phyloP scores from a whole-genome alignment of 164 flowering plant genomes.

The Chimonanthus salicifolius region DNA sequence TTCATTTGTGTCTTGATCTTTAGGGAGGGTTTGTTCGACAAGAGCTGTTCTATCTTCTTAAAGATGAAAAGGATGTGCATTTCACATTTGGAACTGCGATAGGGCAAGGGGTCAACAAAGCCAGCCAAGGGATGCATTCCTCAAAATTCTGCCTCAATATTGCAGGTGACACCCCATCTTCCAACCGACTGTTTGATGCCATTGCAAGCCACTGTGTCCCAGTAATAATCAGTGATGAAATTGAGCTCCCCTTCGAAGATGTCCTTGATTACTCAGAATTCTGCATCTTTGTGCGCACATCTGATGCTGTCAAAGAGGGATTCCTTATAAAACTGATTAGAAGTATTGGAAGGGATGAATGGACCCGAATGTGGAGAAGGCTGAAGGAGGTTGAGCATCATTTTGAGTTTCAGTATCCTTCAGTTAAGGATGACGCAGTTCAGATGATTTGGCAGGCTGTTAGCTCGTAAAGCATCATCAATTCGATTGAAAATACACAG shows the following conservation, averaged over 20 bases:
- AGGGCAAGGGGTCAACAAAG: conserved; percentile 45
- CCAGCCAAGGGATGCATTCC: conserved; percentile 64
- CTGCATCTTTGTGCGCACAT: conserved; percentile 63
- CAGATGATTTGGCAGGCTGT: conserved; percentile 90
- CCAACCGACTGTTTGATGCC: conserved; percentile 88
- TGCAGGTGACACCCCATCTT: conserved; percentile 96
- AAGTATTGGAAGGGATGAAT: conserved; percentile 48
- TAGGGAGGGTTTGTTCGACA: conserved; percentile 79
- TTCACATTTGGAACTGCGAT: conserved; percentile 68
- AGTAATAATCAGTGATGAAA: conserved; percentile 82
- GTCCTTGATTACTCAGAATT: conserved; percentile 70
- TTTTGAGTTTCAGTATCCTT: conserved; percentile 65
- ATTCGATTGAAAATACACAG: conserved; percentile 42
- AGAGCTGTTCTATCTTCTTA: conserved; percentile 70
- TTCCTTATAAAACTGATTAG: conserved; percentile 53
- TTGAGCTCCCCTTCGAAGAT: conserved; percentile 87
- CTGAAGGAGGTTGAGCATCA: conserved; percentile 51
- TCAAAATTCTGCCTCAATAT: conserved; percentile 86
- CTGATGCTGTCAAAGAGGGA: conserved; percentile 57
- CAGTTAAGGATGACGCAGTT: conserved; percentile 65
- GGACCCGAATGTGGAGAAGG: conserved; percentile 65
- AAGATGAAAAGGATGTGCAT: conserved; percentile 74
- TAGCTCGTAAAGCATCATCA: conserved; percentile 55
- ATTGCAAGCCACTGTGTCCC: conserved; percentile 87
- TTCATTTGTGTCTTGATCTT: neutral